Conservation (phyloP, 2,329 filamentous ascomycete species). For the Trichoderma brevicompactum region DNA sequence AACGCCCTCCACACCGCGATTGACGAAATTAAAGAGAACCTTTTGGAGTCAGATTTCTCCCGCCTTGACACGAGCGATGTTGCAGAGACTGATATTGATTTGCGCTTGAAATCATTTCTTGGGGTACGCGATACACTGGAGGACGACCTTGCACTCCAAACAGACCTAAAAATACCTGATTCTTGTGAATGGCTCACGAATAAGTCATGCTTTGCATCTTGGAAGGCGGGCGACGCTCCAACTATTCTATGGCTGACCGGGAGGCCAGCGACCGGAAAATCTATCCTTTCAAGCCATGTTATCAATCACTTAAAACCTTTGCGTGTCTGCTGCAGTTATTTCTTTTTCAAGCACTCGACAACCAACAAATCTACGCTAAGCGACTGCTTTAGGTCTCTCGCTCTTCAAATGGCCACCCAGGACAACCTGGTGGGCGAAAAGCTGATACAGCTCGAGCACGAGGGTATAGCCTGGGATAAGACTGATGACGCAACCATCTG, state of each 20-base stretch:
- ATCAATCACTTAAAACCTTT: not conserved
- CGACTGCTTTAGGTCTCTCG: not conserved
- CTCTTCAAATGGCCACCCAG: conserved; percentile 19
- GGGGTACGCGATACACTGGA: conserved; percentile 2
- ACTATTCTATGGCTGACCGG: conserved; percentile 13
- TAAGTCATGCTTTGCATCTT: not conserved
- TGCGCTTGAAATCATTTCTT: conserved; percentile 1
- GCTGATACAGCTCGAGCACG: conserved; percentile 1
- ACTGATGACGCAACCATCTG: not conserved
- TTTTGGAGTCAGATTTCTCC: not conserved
- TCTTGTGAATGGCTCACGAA: conserved; percentile 26
- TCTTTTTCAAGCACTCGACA: conserved; percentile 12
- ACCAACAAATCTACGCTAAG: not conserved
- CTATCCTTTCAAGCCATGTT: conserved; percentile 16
- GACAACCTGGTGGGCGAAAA: not conserved
- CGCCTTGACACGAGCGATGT: not conserved
- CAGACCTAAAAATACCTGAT: conserved; percentile 15
- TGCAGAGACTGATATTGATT: not conserved
- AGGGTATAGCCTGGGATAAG: conserved; percentile 1
- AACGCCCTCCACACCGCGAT: conserved; percentile 24
- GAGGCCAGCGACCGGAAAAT: conserved; percentile 21
- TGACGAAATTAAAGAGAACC: conserved; percentile 15
- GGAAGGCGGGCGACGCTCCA: not conserved
- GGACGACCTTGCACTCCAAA: conserved; percentile 17
- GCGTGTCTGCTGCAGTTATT: not conserved